Percentiles rank a stretch among this genome's conserved stretches.
These are phyloP conservation scores for Beauveria sp. DNA, from an alignment of 2,329 filamentous ascomycete genomes.

Conservation along the genomic window DNA sequence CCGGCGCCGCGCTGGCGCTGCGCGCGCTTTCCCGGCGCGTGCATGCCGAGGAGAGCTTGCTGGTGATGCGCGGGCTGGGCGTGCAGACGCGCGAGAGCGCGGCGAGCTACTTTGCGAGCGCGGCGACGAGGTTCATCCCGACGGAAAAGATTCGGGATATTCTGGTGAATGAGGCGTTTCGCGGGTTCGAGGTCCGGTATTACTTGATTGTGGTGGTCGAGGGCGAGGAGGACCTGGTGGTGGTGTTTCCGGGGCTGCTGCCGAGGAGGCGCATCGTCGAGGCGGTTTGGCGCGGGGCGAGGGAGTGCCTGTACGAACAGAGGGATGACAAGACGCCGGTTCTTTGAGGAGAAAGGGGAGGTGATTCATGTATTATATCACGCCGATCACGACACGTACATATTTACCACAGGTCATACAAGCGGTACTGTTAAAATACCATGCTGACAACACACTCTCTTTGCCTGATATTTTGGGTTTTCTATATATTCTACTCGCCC, in stretches of 20 bases:
- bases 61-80: slow-evolving; percentile 81
- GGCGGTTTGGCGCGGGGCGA: slow-evolving; percentile 80
- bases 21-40: slow-evolving; percentile 39
- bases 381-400: not conserved
- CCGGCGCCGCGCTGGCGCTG: slow-evolving; percentile 27
- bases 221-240: slow-evolving; percentile 78
- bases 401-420: not conserved
- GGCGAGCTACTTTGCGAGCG: slow-evolving; percentile 49
- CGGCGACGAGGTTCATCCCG: slow-evolving; percentile 61
- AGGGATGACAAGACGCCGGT: slow-evolving; percentile 25
- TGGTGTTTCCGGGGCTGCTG: slow-evolving; percentile 83
- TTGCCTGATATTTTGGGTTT: not conserved
- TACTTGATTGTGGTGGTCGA: slow-evolving; percentile 88
- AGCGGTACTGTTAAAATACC: not conserved
- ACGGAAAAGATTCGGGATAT: slow-evolving; percentile 89
- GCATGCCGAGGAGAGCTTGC: slow-evolving; percentile 68
- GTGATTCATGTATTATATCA: not conserved
- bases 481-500: slow-evolving; percentile 15
- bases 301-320: slow-evolving; percentile 67
- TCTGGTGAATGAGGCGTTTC: slow-evolving; percentile 90
- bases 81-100: slow-evolving; percentile 73
- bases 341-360: not conserved
- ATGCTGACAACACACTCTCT: not conserved
- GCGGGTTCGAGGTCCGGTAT: slow-evolving; percentile 82
- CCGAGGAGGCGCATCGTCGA: slow-evolving; percentile 71